Percentiles rank a stretch among this genome's conserved stretches.
Conservation (phyloP, 2,329 filamentous ascomycete genomes). For the Stemphylium vesicarium region DNA sequence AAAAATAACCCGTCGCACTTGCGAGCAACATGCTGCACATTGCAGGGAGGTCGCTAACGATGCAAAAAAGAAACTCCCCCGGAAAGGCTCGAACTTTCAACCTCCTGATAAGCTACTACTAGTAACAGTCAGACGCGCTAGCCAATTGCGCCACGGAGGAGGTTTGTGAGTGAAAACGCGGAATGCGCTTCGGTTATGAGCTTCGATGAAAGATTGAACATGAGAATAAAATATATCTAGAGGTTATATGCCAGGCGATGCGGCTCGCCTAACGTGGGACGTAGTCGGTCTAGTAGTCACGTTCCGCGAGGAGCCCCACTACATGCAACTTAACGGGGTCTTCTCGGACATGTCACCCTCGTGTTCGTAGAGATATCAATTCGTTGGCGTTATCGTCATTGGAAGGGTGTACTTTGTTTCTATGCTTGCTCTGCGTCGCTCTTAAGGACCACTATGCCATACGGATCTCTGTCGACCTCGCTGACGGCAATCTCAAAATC, state of each 20-base stretch:
- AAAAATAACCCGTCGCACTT: too few relatives aligned
- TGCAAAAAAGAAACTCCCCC: constrained; percentile 32
- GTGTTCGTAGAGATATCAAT: too few relatives aligned
- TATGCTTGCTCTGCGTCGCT: constrained; percentile 19
- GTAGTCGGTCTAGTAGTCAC: neutral
- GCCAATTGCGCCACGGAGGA: constrained; percentile 57
- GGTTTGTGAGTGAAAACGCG: constrained; percentile 14
- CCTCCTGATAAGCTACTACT: constrained; percentile 23
- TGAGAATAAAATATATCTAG: neutral
- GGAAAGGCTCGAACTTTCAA: constrained; percentile 39
- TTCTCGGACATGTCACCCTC: neutral
- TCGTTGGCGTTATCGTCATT: neutral
- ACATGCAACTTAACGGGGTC: neutral
- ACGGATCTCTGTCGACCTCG: constrained; percentile 84
- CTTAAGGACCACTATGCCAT: constrained; percentile 65
- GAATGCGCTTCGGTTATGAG: constrained; percentile 17
- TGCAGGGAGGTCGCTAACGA: neutral
- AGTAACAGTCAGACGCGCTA: constrained; percentile 67
- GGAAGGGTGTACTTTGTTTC: neutral
- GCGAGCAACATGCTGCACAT: too few relatives aligned
- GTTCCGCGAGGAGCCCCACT: neutral
- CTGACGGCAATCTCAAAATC: constrained; percentile 74
- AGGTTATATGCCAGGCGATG: too few relatives aligned
- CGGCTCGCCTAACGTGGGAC: too few relatives aligned
- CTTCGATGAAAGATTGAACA: neutral